Percentiles rank a stretch among this genome's conserved stretches.
These are phyloP conservation scores for Thalassiosira exigua DNA, from an alignment of 352 stramenopile genomes.

Conservation along the genomic window DNA sequence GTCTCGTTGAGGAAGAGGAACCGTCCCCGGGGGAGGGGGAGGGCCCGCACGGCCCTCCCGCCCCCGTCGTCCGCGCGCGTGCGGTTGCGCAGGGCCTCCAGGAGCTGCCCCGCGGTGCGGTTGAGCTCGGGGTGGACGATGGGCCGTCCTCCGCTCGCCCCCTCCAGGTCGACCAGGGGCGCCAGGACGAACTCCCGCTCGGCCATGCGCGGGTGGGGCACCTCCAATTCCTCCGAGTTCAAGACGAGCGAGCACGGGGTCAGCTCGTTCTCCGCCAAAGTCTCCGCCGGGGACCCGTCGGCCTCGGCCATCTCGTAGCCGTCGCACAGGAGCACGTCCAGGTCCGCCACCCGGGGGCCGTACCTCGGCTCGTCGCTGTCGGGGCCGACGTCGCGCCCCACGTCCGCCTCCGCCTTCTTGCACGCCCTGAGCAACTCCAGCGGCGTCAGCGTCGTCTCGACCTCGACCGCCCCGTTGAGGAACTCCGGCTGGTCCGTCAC, in stretches of 20 bases:
- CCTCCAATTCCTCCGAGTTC: constrained; percentile 84
- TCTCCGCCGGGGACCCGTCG: constrained; percentile 18
- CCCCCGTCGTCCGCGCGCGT: constrained; percentile 15
- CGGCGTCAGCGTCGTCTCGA: constrained; percentile 88
- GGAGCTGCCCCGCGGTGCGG: constrained; percentile 85
- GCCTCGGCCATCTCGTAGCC: constrained; percentile 24
- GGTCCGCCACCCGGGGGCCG: constrained; percentile 92
- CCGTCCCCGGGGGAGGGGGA: constrained; percentile 68
- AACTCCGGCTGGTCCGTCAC: constrained; percentile 94
- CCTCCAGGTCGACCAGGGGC: constrained; percentile 91
- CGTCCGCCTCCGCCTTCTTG: constrained; percentile 90
- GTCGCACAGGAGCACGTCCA: constrained; percentile 95
- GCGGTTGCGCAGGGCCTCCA: constrained; percentile 42
- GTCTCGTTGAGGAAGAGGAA: constrained; percentile 75
- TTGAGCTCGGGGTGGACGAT: constrained; percentile 86
- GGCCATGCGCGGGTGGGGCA: constrained; percentile 93
- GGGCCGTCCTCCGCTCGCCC: constrained; percentile 33
- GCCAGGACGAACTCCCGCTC: constrained; percentile 97
- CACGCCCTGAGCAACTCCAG: constrained; percentile 83
- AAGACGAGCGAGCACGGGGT: constrained; percentile 69
- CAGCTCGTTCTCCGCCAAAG: constrained; percentile 54
- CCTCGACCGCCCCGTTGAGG: constrained; percentile 91
- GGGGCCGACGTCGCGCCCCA: constrained; percentile 85
- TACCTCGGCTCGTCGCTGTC: constrained; percentile 81
- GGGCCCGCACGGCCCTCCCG: constrained; percentile 52